Percentiles rank a stretch among this genome's conserved stretches.
These are phyloP conservation scores for Solanum acaule DNA, from an alignment of 257 asterid species.

Conservation along the genomic window DNA sequence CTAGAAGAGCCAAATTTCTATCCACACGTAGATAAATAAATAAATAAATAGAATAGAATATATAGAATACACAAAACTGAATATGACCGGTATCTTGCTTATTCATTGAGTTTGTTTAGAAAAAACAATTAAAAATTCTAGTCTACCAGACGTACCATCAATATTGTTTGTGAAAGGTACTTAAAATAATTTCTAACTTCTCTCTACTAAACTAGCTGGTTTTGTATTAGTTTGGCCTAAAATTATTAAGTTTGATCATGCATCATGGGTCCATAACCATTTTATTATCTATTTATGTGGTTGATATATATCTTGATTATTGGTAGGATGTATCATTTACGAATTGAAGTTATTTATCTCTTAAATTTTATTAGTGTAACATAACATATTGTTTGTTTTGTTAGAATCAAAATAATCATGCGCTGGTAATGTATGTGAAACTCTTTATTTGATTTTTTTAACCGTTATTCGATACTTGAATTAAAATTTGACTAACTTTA, in stretches of 20 bases:
- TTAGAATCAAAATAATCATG: background rate
- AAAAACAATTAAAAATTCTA: background rate
- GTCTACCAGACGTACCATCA: background rate
- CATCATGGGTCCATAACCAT: background rate
- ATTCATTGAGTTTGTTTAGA: background rate
- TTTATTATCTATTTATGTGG: background rate
- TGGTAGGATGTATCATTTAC: background rate
- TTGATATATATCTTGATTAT: background rate
- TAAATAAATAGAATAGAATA: background rate
- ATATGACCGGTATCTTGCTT: background rate
- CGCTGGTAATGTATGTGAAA: background rate
- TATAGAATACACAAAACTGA: background rate
- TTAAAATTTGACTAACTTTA: background rate
- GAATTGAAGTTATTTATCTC: too few relatives aligned
- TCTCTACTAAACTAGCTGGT: background rate
- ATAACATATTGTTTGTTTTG: background rate
- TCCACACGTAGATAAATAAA: background rate
- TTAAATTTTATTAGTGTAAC: background rate
- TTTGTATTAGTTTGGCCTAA: background rate
- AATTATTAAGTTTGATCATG: background rate
- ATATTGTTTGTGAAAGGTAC: background rate
- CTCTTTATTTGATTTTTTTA: background rate
- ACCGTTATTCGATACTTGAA: rapidly evolving
- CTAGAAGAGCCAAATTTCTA: background rate
- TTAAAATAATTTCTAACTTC: background rate